Evolutionary conservation across 2,329 filamentous ascomycete species (phyloP).

Genomic region (Sclerotinia minor): DNA sequence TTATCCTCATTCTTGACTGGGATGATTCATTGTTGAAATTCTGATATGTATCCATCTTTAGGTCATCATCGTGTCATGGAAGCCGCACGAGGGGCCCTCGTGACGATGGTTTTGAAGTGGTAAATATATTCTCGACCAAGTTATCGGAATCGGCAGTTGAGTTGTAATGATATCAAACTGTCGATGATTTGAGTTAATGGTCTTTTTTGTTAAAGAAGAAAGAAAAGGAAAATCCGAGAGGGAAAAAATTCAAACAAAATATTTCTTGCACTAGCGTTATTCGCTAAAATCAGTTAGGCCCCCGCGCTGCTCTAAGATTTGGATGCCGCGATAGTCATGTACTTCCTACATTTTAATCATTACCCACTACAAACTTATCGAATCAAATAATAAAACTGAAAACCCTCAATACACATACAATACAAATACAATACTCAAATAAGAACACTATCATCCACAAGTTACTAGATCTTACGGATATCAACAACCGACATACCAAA

Average conservation of each 20-base stretch:
- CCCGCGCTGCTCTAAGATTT: slow-evolving; percentile 27
- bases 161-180: slow-evolving; percentile 55
- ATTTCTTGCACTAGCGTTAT: slow-evolving; percentile 19
- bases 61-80: slow-evolving; percentile 70
- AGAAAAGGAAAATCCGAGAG: slow-evolving; percentile 34
- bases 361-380: slow-evolving; percentile 19
- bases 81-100: slow-evolving; percentile 62
- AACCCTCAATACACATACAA: slow-evolving; percentile 10
- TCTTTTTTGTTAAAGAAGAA: slow-evolving; percentile 55
- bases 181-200: slow-evolving; percentile 76
- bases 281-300: slow-evolving; percentile 25
- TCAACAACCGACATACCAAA: too few species aligned
- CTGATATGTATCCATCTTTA: slow-evolving; percentile 58
- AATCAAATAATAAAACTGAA: slow-evolving; percentile 5
- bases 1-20: background rate
- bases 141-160: slow-evolving; percentile 70
- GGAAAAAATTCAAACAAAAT: slow-evolving; percentile 27
- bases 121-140: slow-evolving; percentile 64
- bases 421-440: background rate
- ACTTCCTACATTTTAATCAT: slow-evolving; percentile 16
- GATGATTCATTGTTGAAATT: background rate
- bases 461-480: background rate
- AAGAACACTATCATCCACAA: background rate
- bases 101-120: slow-evolving; percentile 83
- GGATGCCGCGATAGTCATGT: slow-evolving; percentile 7